phyloP scores from a whole-genome alignment of 2,329 filamentous ascomycete species.

The Emergomyces pasteurianus region DNA sequence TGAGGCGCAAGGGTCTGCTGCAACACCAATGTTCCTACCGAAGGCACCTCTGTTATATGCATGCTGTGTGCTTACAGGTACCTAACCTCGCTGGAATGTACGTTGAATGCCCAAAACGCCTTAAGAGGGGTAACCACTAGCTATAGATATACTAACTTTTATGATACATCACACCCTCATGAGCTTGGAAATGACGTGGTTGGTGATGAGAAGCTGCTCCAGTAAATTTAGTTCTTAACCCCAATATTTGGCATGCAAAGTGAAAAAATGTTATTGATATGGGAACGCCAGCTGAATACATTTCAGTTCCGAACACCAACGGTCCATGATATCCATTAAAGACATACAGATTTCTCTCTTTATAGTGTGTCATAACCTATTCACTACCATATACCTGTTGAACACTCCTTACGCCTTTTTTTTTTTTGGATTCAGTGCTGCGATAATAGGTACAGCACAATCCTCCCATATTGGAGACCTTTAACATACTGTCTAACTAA shows the following conservation, averaged over 20 bases:
- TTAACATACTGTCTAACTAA: background rate
- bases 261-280: background rate
- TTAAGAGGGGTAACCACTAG: background rate
- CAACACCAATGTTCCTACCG: background rate
- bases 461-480: background rate
- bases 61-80: background rate
- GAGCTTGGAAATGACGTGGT: background rate
- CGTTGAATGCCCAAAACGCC: background rate
- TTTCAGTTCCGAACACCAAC: background rate
- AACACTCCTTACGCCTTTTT: background rate
- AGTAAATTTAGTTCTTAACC: background rate
- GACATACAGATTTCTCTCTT: too few relatives aligned
- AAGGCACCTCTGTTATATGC: background rate
- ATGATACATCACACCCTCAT: background rate
- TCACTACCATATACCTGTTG: background rate
- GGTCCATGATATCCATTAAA: background rate
- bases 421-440: background rate
- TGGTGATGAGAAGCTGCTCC: background rate
- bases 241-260: background rate
- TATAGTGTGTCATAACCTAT: background rate
- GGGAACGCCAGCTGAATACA: background rate
- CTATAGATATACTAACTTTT: background rate
- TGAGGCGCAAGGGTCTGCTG: background rate
- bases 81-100: background rate
- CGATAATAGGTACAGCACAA: background rate